Percentiles rank a stretch among this genome's conserved stretches.
Evolutionary conservation across 768 basidiomycete genomes (phyloP).

Genomic region (Ramaria rubella): DNA sequence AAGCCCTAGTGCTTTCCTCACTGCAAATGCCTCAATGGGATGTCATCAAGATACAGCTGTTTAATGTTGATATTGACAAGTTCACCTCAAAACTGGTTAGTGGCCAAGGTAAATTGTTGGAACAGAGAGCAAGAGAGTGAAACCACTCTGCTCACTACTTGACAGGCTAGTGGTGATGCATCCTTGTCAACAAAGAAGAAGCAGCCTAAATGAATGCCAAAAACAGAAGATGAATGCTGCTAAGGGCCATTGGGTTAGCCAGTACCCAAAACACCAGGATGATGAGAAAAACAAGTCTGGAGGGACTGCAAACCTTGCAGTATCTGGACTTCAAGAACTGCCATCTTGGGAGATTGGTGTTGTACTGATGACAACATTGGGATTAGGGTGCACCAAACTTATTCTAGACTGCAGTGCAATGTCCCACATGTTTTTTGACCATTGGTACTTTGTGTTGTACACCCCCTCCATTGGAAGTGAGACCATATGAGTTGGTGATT

Average conservation of each 20-base stretch:
- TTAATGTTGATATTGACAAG: not conserved
- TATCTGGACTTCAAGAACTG: too few relatives aligned
- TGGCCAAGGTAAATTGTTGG: slow-evolving; percentile 3
- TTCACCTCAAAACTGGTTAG: slow-evolving; percentile 8
- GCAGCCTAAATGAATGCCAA: slow-evolving; percentile 11
- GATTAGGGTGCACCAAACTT: too few relatives aligned
- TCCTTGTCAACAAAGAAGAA: not conserved
- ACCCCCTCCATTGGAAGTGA: too few relatives aligned
- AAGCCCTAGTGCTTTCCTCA: slow-evolving; percentile 7
- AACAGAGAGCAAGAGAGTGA: not conserved
- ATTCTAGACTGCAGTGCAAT: too few relatives aligned
- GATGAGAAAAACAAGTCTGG: too few relatives aligned
- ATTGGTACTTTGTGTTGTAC: too few relatives aligned
- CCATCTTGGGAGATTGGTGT: too few relatives aligned
- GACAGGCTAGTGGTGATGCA: not conserved
- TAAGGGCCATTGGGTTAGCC: slow-evolving; percentile 17
- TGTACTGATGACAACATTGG: too few relatives aligned
- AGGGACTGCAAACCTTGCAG: too few relatives aligned
- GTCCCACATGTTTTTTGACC: too few relatives aligned
- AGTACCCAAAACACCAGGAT: slow-evolving; percentile 16
- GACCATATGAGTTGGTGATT: too few relatives aligned
- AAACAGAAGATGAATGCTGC: too few relatives aligned
- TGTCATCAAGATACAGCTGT: not conserved
- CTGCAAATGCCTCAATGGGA: slow-evolving; percentile 7
- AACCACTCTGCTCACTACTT: not conserved